Conservation (phyloP, 345 rosid genomes). For the Anastatica hierochuntica region DNA sequence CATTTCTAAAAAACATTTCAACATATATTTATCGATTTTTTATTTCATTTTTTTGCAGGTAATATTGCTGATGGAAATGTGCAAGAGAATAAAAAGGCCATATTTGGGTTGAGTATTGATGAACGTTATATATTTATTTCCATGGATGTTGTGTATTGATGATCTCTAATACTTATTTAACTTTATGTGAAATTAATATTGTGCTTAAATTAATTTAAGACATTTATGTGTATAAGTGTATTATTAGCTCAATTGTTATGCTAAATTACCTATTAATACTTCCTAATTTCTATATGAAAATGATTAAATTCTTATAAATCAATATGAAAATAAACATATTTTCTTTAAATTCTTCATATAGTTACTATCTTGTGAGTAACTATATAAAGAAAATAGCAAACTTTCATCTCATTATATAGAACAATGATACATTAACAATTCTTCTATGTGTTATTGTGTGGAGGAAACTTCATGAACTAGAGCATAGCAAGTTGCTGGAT, state of each 20-base stretch:
- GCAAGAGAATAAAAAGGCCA: slow-evolving; percentile 21
- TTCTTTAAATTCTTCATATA: too few species aligned
- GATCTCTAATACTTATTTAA: slow-evolving; percentile 2
- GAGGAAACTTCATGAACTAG: slow-evolving; percentile 9
- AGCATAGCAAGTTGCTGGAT: slow-evolving; percentile 45
- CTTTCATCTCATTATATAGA: slow-evolving; percentile 1
- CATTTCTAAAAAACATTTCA: too few species aligned
- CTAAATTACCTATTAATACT: too few species aligned
- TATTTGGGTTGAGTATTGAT: slow-evolving; percentile 8
- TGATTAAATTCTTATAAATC: neutral
- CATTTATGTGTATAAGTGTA: slow-evolving; percentile 7
- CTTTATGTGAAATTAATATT: slow-evolving; percentile 14
- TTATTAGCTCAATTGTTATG: neutral
- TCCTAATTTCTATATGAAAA: neutral
- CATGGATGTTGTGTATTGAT: slow-evolving; percentile 8
- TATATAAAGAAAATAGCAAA: neutral
- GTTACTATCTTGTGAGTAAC: too few species aligned
- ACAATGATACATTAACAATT: neutral
- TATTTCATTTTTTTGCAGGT: slow-evolving; percentile 11
- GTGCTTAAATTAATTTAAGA: slow-evolving; percentile 3
- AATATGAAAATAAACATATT: too few species aligned
- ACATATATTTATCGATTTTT: neutral
- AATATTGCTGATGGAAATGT: slow-evolving; percentile 6
- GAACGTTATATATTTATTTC: slow-evolving; percentile 5
- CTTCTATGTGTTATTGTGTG: too few species aligned